These are phyloP conservation scores for Cercospora beticola DNA, from an alignment of 2,329 filamentous ascomycete genomes.

Conservation along the genomic window DNA sequence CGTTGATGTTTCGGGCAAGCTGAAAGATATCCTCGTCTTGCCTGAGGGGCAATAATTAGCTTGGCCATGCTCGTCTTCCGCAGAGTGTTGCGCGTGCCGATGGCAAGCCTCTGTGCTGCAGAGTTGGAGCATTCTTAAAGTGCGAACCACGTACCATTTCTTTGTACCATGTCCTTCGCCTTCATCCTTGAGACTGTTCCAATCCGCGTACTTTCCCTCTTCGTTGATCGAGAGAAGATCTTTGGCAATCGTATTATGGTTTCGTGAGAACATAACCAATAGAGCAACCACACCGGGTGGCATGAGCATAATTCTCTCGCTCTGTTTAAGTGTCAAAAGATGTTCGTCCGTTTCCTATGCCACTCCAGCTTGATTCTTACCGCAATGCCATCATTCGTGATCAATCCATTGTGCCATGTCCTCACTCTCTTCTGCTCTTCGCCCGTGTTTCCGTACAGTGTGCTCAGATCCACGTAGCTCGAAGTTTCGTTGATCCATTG, in stretches of 20 bases:
- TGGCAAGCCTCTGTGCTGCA: neutral
- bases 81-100: neutral
- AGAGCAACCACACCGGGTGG: constrained; percentile 48
- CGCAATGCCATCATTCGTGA: constrained; percentile 48
- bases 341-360: neutral
- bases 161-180: constrained; percentile 29
- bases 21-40: constrained; percentile 54
- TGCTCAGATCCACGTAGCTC: constrained; percentile 50
- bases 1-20: constrained; percentile 48
- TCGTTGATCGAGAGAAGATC: constrained; percentile 47
- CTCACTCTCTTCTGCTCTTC: constrained; percentile 46
- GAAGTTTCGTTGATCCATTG: constrained; percentile 50
- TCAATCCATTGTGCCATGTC: constrained; percentile 46
- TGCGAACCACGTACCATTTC: constrained; percentile 38
- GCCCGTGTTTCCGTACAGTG: constrained; percentile 48
- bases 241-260: constrained; percentile 48
- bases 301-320: constrained; percentile 51
- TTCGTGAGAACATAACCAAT: constrained; percentile 47
- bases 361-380: neutral
- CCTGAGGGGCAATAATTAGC: constrained; percentile 21
- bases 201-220: constrained; percentile 45
- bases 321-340: constrained; percentile 15
- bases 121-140: neutral
- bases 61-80: neutral
- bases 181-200: constrained; percentile 41